Conservation (phyloP, 1,139 yeast species). For the Nakaseomyces bracarensis region DNA sequence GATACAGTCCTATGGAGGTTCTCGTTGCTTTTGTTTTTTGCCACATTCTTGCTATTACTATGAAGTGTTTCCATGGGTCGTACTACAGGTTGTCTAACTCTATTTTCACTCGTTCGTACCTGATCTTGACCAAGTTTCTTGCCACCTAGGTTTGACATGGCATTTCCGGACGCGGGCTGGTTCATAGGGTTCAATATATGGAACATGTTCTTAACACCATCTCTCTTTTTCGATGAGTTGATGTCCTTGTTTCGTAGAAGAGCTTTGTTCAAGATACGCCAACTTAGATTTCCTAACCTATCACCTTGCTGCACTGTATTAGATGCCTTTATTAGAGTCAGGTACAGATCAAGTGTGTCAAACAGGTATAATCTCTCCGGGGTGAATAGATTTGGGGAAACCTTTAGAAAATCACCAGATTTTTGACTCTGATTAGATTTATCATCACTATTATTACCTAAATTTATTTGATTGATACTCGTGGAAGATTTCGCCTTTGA, state of each 20-base stretch:
- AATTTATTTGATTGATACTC: neutral
- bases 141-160: neutral
- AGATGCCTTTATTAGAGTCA: constrained; percentile 23
- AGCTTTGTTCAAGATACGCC: constrained; percentile 31
- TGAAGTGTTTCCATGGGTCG: constrained; percentile 3
- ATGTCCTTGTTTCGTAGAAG: constrained; percentile 23
- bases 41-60: neutral
- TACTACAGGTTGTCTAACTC: neutral
- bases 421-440: neutral
- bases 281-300: constrained; percentile 28
- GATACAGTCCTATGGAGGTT: neutral
- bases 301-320: constrained; percentile 29
- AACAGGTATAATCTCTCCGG: constrained; percentile 28
- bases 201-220: constrained; percentile 31
- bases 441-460: too few relatives aligned
- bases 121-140: neutral
- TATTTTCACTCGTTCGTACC: neutral
- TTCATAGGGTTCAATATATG: constrained; percentile 23
- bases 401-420: constrained; percentile 19
- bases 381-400: constrained; percentile 30
- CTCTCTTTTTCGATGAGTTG: constrained; percentile 28
- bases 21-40: neutral
- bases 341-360: constrained; percentile 27
- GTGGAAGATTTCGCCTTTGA: neutral
- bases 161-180: too few relatives aligned